Evolutionary conservation across 2,329 filamentous ascomycete species (phyloP), one percentile per base, ranked within the genome.

Genomic region (Fusarium sp.): DNA sequence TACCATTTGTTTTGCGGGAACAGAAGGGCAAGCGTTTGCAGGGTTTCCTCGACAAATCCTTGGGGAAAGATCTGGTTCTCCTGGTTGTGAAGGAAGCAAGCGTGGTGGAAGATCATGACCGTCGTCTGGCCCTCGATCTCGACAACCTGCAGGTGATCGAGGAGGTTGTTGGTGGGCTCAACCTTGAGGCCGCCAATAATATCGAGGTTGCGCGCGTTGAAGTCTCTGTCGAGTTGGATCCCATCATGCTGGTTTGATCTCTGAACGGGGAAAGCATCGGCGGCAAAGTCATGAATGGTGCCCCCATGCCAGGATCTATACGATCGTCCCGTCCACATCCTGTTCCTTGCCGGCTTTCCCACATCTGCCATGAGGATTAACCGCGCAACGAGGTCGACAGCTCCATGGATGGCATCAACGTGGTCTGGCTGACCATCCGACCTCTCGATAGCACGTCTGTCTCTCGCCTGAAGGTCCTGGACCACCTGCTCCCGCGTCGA

Each of bases 1-100:
- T 53, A 53, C 49, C 35, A 53, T n/a, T 53, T 39, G 23, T 46
- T 46, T 33, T 53, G 41, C 17, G 49, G 49, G 35, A 53, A 46
- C 17, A 53, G 49, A 17, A 46, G 19, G 9, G 41, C 49, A 33
- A 46, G 49, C 19, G 49, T 53, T 25, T 46, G 49, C 11, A 46
- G 13, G 3, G 49, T 53, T n/a, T 53, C 49, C 6, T 46, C 9
- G 36, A 39, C 6, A 15, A 46, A 53, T n/a, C 17, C 39, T 13
- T 6, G 41, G 41, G 31, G 46, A 53, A 7, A 53, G 33, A 14
- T 27, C 41, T 6, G 39, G n/a, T n/a, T 25, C 33, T 45, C 42
- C 14, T 53, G 32, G 19, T 38, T 44, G 6, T 45, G 21, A 10
- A 46, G 49, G 37, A 53, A 53, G 4, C 32, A 38, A 5, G 41